These are phyloP conservation scores for Musa balbisiana DNA, from an alignment of 202 grass and related monocot genomes.

Conservation along the genomic window DNA sequence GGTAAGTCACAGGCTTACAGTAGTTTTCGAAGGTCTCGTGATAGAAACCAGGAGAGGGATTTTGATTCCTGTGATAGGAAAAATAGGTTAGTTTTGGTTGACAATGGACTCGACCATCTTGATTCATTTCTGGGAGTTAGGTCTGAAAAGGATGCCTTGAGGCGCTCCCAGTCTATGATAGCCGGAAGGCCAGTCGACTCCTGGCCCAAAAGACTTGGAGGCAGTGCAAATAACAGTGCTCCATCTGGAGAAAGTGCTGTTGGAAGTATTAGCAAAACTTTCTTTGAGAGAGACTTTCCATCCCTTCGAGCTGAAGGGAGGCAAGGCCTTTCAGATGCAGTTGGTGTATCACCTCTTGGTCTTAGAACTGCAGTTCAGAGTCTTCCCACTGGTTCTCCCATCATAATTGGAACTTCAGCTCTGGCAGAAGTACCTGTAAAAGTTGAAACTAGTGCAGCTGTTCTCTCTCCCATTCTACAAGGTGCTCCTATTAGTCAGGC, in stretches of 20 bases:
- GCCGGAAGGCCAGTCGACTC: conserved; percentile 12
- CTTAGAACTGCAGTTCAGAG: conserved; percentile 11
- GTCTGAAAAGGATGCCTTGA: conserved; percentile 5
- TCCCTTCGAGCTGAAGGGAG: conserved; percentile 13
- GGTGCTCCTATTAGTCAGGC: neutral
- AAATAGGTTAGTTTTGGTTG: neutral
- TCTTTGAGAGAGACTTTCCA: conserved; percentile 23
- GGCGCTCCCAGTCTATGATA: conserved; percentile 10
- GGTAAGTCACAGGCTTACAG: conserved; percentile 13
- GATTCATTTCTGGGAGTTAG: conserved; percentile 1
- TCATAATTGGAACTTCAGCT: conserved; percentile 19
- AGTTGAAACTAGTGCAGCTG: conserved; percentile 5
- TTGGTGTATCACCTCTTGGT: conserved; percentile 2
- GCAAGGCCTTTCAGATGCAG: neutral
- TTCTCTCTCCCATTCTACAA: neutral
- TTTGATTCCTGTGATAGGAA: conserved; percentile 8
- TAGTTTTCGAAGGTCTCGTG: conserved; percentile 25
- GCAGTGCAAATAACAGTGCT: conserved; percentile 2
- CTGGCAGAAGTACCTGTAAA: conserved; percentile 10
- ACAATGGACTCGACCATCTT: conserved; percentile 16
- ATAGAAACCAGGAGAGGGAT: conserved; percentile 21
- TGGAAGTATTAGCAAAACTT: conserved; percentile 1
- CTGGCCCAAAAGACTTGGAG: conserved; percentile 7
- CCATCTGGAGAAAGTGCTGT: conserved; percentile 12
- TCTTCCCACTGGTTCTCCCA: neutral